Conservation (phyloP, 2,329 filamentous ascomycete genomes). For the Curvularia eragrostidis region DNA sequence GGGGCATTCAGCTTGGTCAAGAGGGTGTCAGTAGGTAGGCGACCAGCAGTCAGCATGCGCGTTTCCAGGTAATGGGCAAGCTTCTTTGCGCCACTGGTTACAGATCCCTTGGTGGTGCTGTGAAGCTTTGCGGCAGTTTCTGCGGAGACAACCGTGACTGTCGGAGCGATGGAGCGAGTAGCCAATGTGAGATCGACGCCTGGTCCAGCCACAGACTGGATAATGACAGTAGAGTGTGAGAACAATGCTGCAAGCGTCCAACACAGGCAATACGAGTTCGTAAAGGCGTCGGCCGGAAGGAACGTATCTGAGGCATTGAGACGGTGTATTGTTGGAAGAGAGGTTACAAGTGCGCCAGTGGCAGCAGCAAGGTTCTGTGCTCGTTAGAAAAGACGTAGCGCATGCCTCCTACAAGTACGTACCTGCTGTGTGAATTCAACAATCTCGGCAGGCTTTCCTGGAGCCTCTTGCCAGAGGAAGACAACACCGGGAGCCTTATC, state of each 20-base stretch:
- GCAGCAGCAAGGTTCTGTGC: slow-evolving; percentile 84
- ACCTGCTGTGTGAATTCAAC: slow-evolving; percentile 78
- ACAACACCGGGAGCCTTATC: slow-evolving; percentile 61
- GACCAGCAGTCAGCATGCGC: slow-evolving; percentile 73
- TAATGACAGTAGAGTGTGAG: slow-evolving; percentile 81
- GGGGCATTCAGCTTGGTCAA: slow-evolving; percentile 68
- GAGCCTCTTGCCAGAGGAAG: slow-evolving; percentile 69
- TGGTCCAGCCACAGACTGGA: slow-evolving; percentile 84
- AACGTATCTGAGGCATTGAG: slow-evolving; percentile 79
- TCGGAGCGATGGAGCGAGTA: slow-evolving; percentile 77
- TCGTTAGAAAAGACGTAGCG: slow-evolving; percentile 15
- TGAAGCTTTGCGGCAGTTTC: slow-evolving; percentile 74
- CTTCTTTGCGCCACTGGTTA: slow-evolving; percentile 69
- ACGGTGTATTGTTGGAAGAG: slow-evolving; percentile 76
- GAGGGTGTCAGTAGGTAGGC: slow-evolving; percentile 72
- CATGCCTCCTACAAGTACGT: slow-evolving; percentile 19
- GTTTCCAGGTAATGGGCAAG: slow-evolving; percentile 75
- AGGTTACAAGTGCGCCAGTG: slow-evolving; percentile 76
- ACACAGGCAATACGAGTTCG: slow-evolving; percentile 78
- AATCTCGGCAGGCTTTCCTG: slow-evolving; percentile 64
- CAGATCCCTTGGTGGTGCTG: slow-evolving; percentile 63
- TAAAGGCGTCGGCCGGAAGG: slow-evolving; percentile 81
- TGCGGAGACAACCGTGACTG: slow-evolving; percentile 79
- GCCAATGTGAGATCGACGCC: slow-evolving; percentile 75
- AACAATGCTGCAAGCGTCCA: slow-evolving; percentile 84